Percentiles rank a stretch among this genome's conserved stretches.
Evolutionary conservation across 129 eudicot species (phyloP).

Genomic region (Flaveria robusta): DNA sequence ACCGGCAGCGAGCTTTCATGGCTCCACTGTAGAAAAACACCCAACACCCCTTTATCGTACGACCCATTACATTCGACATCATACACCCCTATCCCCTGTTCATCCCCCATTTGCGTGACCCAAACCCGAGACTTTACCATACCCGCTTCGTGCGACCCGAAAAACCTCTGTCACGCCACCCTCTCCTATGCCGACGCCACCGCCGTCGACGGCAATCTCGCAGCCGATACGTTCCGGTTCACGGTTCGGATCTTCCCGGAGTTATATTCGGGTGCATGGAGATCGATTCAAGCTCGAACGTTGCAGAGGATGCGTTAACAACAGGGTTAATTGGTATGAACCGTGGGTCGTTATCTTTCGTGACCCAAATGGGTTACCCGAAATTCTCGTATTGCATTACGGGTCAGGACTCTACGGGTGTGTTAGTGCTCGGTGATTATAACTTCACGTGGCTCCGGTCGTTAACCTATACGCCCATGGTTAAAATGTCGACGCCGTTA

Average conservation of each 20-base stretch:
- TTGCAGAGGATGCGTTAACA: conserved; percentile 48
- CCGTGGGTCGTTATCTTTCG: conserved; percentile 83
- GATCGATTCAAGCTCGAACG: conserved; percentile 49
- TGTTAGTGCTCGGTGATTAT: conserved; percentile 62
- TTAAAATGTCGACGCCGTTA: conserved; percentile 59
- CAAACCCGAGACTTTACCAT: conserved; percentile 70
- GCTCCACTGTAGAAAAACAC: conserved; percentile 68
- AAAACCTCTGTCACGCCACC: conserved; percentile 66
- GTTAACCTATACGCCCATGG: conserved; percentile 66
- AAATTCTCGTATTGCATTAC: conserved; percentile 84
- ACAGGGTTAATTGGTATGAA: conserved; percentile 86
- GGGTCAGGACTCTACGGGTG: conserved; percentile 70
- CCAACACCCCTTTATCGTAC: conserved; percentile 41
- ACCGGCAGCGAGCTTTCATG: conserved; percentile 86
- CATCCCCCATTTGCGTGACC: conserved; percentile 61
- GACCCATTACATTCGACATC: conserved; percentile 56
- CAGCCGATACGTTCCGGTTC: conserved; percentile 55
- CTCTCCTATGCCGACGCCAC: conserved; percentile 81
- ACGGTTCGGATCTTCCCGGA: conserved; percentile 50
- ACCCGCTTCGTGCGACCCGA: conserved; percentile 87
- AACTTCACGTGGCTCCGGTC: conserved; percentile 54
- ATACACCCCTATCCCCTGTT: conserved; percentile 55
- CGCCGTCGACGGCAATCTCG: conserved; percentile 83
- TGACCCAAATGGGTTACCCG: conserved; percentile 65
- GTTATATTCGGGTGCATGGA: conserved; percentile 88